Evolutionary conservation across 768 basidiomycete species (phyloP), one percentile per base, ranked within the genome.

Genomic region (Suillus variegatus): DNA sequence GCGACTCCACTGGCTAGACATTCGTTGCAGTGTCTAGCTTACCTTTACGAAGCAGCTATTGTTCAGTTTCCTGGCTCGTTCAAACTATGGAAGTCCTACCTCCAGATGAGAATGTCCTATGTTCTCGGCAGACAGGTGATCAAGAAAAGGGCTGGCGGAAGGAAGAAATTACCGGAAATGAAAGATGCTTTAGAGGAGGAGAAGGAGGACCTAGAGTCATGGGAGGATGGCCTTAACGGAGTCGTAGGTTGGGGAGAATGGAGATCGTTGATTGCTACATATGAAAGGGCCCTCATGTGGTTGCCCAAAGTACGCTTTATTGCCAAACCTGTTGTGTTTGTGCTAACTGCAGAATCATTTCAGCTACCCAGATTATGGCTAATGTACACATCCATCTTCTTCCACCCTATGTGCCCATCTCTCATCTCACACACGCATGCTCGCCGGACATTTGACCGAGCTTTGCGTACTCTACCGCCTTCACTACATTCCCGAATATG

Each of bases 161-260:
- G 85, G 81, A 97, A 94, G 84, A 97, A 95, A 82, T 85, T 95
- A 64, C 92, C 93, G 4, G 93, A 90, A 69, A 94, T 94, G 87
- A 89, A 88, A 76, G 93, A 97, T 46, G 91, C 92, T 64, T 75
- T 97, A 71, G 93, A 94, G 71, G 94, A 94, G 63, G 94, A 94
- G 68, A 81, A 85, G 67, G 90, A 90, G 66, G 89, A 92, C 66
- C 74, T 91, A 56, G 89, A 94, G 73, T 82, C 91, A 69, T 99
- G 96, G 94, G 88, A 93, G 57, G 89, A 87, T 7, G 90, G 92
- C 20, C 78, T 99, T 60, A 93, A 99, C 73, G 88, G 90, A 3
- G 82, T 95, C 7, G 84, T 97, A n/a, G 97, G 97, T 6, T 97
- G 91, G 89, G 90, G 93, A 69, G 97, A 99, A 77, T 99, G 97